These are phyloP conservation scores for Stemphylium lycopersici DNA, from an alignment of 2,329 filamentous ascomycete genomes.

Conservation along the genomic window DNA sequence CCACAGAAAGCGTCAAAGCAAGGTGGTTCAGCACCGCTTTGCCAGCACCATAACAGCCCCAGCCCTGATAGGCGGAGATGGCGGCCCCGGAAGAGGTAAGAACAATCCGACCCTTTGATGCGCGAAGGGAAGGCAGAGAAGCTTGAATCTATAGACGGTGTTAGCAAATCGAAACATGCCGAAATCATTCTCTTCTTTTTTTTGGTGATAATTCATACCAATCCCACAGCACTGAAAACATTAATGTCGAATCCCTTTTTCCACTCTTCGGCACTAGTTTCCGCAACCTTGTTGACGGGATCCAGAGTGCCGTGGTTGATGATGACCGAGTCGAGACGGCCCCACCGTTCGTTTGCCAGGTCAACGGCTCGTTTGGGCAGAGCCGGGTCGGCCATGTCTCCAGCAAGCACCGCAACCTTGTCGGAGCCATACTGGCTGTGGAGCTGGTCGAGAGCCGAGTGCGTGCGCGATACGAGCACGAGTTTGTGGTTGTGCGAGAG, in stretches of 20 bases:
- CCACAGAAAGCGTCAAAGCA: conserved; percentile 71
- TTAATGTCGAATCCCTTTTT: conserved; percentile 79
- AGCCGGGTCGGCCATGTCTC: conserved; percentile 62
- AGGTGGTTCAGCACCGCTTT: conserved; percentile 87
- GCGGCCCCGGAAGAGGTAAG: conserved; percentile 83
- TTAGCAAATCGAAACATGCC: not conserved
- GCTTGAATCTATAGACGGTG: conserved; percentile 65
- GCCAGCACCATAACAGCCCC: conserved; percentile 81
- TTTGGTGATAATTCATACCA: too few relatives aligned
- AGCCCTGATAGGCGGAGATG: conserved; percentile 67
- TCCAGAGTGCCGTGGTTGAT: conserved; percentile 85
- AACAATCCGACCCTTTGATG: conserved; percentile 72
- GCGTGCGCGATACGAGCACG: conserved; percentile 63
- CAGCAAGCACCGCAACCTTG: conserved; percentile 62
- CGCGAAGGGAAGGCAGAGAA: conserved; percentile 71
- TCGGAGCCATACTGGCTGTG: conserved; percentile 55
- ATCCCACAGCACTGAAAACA: conserved; percentile 79
- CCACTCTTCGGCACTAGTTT: conserved; percentile 76
- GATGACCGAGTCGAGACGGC: conserved; percentile 78
- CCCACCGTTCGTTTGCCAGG: conserved; percentile 70
- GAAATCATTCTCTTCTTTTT: too few relatives aligned
- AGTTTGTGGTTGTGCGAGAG: conserved; percentile 62
- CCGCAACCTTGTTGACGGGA: conserved; percentile 73
- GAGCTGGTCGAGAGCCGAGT: conserved; percentile 59
- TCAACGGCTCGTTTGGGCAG: conserved; percentile 67